These are phyloP conservation scores for Zymoseptoria passerinii DNA, from an alignment of 2,329 filamentous ascomycete species.

Conservation along the genomic window DNA sequence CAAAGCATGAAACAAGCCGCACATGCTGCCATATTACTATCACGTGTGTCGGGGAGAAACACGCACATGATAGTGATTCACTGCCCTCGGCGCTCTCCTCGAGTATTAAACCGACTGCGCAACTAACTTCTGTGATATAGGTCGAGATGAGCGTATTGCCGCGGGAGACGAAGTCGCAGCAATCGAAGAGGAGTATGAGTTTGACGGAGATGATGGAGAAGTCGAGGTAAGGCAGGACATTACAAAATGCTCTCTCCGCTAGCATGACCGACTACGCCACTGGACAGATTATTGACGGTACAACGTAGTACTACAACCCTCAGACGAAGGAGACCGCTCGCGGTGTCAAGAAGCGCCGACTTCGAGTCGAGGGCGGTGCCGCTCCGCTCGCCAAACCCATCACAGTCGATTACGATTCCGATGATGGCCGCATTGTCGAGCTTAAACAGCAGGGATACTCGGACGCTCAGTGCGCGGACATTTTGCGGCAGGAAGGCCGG, in stretches of 20 bases:
- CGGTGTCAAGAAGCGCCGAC: slow-evolving; percentile 1
- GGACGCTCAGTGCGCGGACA: slow-evolving; percentile 38
- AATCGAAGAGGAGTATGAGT: slow-evolving; percentile 1
- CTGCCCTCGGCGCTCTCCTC: background rate
- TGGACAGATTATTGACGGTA: background rate
- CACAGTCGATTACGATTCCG: slow-evolving; percentile 37
- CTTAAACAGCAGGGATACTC: slow-evolving; percentile 37
- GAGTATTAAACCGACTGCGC: background rate
- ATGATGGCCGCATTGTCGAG: slow-evolving; percentile 40
- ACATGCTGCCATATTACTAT: background rate
- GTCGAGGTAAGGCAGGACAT: slow-evolving; percentile 1
- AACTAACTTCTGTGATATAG: slow-evolving; percentile 2
- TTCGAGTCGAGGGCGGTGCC: slow-evolving; percentile 32
- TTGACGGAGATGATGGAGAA: background rate
- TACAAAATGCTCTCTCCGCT: background rate
- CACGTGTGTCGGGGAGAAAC: background rate
- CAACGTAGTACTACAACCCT: slow-evolving; percentile 10
- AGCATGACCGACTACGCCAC: background rate
- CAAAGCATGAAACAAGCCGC: background rate
- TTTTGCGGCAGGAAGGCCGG: slow-evolving; percentile 35
- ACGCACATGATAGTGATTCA: background rate
- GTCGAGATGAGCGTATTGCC: slow-evolving; percentile 5
- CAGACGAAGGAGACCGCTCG: slow-evolving; percentile 8
- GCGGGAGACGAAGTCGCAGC: slow-evolving; percentile 2
- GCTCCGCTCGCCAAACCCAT: slow-evolving; percentile 38